Conservation (phyloP, 2,329 filamentous ascomycete genomes). For the Ceratocystis eucalypticola region DNA sequence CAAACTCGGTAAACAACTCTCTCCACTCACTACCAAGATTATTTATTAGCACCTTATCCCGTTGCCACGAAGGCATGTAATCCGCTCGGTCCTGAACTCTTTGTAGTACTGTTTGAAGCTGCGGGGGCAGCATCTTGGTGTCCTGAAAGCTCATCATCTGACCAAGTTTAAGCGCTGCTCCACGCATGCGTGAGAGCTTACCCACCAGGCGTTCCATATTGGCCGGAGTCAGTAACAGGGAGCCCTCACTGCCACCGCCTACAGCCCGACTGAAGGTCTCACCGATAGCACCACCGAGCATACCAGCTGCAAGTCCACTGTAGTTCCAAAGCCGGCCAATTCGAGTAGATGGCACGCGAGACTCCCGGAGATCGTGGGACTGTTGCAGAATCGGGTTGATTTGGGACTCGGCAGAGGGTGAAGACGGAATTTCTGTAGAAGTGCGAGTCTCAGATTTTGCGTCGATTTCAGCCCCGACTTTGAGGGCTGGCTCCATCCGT, state of each 20-base stretch:
- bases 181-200: constrained; percentile 90
- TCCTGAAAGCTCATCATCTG: constrained; percentile 99
- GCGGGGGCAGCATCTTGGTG: constrained; percentile 77
- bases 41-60: constrained; percentile 63
- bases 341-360: constrained; percentile 75
- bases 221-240: constrained; percentile 69
- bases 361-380: constrained; percentile 66
- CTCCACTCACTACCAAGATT: constrained; percentile 81
- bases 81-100: constrained; percentile 92
- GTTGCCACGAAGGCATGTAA: constrained; percentile 93
- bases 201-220: constrained; percentile 91
- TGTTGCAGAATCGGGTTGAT: constrained; percentile 22
- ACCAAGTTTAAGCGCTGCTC: constrained; percentile 89
- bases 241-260: constrained; percentile 49
- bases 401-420: background rate
- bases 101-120: constrained; percentile 80
- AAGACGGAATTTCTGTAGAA: background rate
- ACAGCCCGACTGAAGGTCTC: constrained; percentile 72
- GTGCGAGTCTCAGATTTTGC: constrained; percentile 25
- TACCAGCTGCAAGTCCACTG: constrained; percentile 78
- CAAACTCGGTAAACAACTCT: constrained; percentile 67
- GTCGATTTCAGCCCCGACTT: constrained; percentile 31
- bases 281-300: constrained; percentile 82
- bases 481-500: constrained; percentile 14
- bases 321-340: constrained; percentile 90